Evolutionary conservation across 768 basidiomycete species (phyloP).

Genomic region (Termitomyces eurrhizus): DNA sequence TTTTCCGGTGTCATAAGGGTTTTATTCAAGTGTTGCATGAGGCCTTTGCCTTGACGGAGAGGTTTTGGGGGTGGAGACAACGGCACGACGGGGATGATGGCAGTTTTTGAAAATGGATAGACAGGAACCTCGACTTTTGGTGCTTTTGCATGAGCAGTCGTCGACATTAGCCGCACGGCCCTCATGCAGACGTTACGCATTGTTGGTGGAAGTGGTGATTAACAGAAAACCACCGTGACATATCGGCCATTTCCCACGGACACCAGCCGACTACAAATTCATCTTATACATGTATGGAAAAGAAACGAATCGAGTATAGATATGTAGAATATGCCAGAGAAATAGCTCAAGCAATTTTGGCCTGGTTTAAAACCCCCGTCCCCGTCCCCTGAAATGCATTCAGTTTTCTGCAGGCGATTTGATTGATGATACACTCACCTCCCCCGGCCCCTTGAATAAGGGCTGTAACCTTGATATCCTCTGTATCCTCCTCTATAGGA

Average conservation of each 20-base stretch:
- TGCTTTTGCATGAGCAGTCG: conserved; percentile 28
- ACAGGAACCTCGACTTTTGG: conserved; percentile 11
- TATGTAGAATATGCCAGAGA: conserved; percentile 13
- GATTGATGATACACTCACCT: conserved; percentile 43
- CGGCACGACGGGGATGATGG: conserved; percentile 47
- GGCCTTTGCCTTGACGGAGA: conserved; percentile 65
- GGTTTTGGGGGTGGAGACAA: conserved; percentile 37
- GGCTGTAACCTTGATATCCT: conserved; percentile 50
- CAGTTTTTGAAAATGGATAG: conserved; percentile 76
- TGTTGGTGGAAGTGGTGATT: conserved; percentile 15
- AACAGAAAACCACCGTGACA: not conserved
- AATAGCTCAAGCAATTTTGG: conserved; percentile 9
- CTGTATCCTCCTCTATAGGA: conserved; percentile 45
- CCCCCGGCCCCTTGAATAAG: conserved; percentile 67
- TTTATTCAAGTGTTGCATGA: conserved; percentile 71
- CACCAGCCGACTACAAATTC: conserved; percentile 8
- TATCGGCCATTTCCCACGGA: conserved; percentile 6
- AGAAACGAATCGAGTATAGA: conserved; percentile 9
- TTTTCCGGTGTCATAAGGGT: conserved; percentile 67
- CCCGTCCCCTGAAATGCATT: conserved; percentile 35
- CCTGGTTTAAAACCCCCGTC: conserved; percentile 59
- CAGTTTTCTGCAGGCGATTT: not conserved
- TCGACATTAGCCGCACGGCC: conserved; percentile 42
- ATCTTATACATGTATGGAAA: not conserved
- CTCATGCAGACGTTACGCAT: conserved; percentile 33